Conservation (phyloP, 2,329 filamentous ascomycete species). For the Neofusicoccum kwambonambiense region DNA sequence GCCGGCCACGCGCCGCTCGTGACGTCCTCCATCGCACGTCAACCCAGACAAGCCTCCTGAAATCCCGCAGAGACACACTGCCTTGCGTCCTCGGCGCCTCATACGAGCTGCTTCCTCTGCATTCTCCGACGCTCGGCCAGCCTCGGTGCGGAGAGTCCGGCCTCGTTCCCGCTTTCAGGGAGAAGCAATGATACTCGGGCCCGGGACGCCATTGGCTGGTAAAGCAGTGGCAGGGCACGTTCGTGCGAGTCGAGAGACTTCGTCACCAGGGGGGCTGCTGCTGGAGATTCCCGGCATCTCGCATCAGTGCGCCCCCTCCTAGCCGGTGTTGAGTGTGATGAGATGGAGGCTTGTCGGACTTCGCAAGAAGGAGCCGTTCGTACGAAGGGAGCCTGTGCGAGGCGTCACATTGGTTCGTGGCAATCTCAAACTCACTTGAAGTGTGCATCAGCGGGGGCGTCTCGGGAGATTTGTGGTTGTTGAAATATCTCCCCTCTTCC, state of each 20-base stretch:
- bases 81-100: neutral
- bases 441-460: neutral
- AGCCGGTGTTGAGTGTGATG: neutral
- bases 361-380: neutral
- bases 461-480: neutral
- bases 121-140: neutral
- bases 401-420: neutral
- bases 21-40: neutral
- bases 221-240: neutral
- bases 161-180: neutral
- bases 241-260: neutral
- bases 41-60: neutral
- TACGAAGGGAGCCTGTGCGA: neutral
- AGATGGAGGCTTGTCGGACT: neutral
- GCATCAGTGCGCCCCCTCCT: neutral
- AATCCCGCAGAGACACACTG: neutral
- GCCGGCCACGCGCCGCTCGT: neutral
- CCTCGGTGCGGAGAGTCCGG: slow-evolving; percentile 1
- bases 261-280: neutral
- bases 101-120: neutral
- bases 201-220: neutral
- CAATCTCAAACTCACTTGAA: neutral
- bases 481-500: neutral
- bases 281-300: neutral
- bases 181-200: neutral